Evolutionary conservation across 306 rosid genomes (phyloP).

Genomic region (Cucurbita ficifolia): DNA sequence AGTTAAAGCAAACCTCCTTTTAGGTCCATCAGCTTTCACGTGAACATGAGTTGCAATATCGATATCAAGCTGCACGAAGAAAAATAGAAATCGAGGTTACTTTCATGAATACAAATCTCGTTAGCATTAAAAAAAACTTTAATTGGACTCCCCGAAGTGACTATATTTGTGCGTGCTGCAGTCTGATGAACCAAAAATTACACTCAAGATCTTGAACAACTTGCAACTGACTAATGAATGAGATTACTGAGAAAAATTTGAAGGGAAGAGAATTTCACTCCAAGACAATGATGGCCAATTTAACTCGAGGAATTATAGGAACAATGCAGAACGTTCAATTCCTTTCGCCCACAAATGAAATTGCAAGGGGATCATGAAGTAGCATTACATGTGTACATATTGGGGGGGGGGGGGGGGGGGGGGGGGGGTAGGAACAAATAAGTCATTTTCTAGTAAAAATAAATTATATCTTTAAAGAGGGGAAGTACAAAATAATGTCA

Average conservation of each 20-base stretch:
- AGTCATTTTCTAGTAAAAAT: neutral
- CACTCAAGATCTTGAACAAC: neutral
- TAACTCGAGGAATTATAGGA: neutral
- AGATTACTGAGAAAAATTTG: neutral
- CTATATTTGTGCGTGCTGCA: neutral
- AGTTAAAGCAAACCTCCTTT: constrained; percentile 64
- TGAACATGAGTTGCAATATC: constrained; percentile 70
- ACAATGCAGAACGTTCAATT: neutral
- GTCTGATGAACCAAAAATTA: neutral
- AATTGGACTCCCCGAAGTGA: neutral
- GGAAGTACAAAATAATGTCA: neutral
- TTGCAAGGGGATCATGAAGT: neutral
- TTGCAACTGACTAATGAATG: neutral
- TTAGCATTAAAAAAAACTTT: neutral
- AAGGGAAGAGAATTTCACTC: neutral
- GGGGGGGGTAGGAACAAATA: neutral
- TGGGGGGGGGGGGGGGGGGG: too few species aligned
- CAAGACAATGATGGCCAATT: neutral
- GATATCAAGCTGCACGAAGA: constrained; percentile 43
- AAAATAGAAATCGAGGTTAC: constrained; percentile 2
- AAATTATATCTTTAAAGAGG: neutral
- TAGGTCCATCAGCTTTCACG: constrained; percentile 80
- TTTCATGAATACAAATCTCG: neutral
- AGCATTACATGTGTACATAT: neutral
- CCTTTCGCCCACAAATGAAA: neutral